These are phyloP conservation scores for Termitomyces sp. DNA, from an alignment of 768 basidiomycete species.

Conservation along the genomic window DNA sequence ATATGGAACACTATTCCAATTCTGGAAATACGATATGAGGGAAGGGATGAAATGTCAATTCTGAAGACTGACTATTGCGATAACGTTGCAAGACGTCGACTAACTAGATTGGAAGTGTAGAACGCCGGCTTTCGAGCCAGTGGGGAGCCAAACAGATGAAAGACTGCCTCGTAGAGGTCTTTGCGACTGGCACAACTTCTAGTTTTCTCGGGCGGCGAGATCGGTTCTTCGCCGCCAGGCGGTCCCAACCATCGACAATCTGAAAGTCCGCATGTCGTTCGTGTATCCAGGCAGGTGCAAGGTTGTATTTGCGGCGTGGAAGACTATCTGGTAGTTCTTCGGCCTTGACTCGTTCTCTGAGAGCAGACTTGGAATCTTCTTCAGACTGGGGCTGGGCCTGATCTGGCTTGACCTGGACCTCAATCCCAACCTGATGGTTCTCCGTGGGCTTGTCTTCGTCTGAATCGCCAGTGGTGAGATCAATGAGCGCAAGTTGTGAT, in stretches of 20 bases:
- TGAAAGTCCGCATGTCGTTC: constrained; percentile 5
- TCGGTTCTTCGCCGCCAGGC: not conserved
- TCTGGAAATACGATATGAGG: not conserved
- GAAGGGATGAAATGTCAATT: not conserved
- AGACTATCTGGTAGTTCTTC: not conserved
- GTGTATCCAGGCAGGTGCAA: constrained; percentile 16
- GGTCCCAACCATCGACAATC: constrained; percentile 2
- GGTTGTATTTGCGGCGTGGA: constrained; percentile 8
- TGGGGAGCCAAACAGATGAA: not conserved
- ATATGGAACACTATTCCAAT: no score
- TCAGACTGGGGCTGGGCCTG: no score
- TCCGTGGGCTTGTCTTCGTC: not conserved
- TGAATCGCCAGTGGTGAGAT: constrained; percentile 6
- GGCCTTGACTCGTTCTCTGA: not conserved
- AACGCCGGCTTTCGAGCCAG: constrained; percentile 7
- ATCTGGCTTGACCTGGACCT: no score
- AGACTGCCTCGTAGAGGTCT: not conserved
- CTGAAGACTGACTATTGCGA: not conserved
- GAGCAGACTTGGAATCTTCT: not conserved
- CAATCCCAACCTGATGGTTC: no score
- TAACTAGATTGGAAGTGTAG: not conserved
- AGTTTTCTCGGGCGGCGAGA: not conserved
- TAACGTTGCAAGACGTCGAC: no score
- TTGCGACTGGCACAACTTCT: not conserved
- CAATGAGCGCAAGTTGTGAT: not conserved